Conservation (phyloP, 441 rosid species). For the Populus hybrid region DNA sequence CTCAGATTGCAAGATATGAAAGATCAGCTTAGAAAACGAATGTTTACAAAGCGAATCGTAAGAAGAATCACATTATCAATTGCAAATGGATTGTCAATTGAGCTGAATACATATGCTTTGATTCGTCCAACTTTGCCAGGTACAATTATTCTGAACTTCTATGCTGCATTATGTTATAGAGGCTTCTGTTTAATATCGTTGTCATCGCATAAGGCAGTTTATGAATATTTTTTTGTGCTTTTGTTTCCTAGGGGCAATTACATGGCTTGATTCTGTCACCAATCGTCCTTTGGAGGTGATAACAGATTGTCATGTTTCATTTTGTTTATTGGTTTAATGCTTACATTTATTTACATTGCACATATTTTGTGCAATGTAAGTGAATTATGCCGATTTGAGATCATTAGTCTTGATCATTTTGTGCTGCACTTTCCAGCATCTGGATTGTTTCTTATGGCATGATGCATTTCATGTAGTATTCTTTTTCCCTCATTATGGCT, state of each 20-base stretch:
- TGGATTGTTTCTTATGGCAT: neutral
- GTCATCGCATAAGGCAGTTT: neutral
- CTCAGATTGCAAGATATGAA: constrained; percentile 87
- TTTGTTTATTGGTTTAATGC: neutral
- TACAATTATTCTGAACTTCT: constrained; percentile 17
- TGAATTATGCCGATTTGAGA: neutral
- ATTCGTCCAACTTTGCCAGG: constrained; percentile 85
- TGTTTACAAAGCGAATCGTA: constrained; percentile 77
- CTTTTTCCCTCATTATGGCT: neutral
- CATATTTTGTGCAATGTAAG: neutral
- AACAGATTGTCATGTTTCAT: constrained; percentile 4
- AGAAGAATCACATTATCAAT: constrained; percentile 56
- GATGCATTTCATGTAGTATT: neutral
- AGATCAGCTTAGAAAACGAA: constrained; percentile 78
- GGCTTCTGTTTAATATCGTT: neutral
- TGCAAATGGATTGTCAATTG: constrained; percentile 62
- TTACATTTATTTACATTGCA: neutral
- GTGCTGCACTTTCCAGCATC: neutral
- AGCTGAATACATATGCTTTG: constrained; percentile 78
- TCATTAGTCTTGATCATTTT: neutral
- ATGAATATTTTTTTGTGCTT: constrained; percentile 5
- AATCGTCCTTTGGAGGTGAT: constrained; percentile 86
- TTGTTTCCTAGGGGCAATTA: constrained; percentile 50
- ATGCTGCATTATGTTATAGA: constrained; percentile 1
- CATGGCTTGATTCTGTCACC: constrained; percentile 94